Evolutionary conservation across 1,284 basidiomycete genomes (phyloP).

Genomic region (Trichosporon ovoides): DNA sequence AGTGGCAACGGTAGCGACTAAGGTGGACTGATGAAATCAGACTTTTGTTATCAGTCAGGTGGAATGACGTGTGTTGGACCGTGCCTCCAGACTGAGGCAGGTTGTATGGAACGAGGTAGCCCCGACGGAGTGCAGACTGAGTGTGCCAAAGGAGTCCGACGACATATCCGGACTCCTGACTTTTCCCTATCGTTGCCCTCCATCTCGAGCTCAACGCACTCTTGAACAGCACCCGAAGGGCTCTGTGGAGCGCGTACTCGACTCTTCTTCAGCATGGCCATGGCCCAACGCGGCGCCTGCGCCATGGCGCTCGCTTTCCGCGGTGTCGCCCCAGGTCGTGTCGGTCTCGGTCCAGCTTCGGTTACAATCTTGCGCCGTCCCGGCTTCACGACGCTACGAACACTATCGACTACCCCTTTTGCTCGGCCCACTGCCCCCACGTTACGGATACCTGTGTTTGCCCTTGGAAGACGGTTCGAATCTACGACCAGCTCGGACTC

Average conservation of each 20-base stretch:
- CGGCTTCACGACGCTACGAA: constrained; percentile 2
- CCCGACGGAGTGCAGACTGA: neutral
- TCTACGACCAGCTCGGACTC: neutral
- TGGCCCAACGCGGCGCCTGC: constrained; percentile 6
- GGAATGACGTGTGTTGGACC: neutral
- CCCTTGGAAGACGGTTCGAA: neutral
- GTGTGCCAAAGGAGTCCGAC: neutral
- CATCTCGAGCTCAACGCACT: constrained; percentile 4
- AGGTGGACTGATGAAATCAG: constrained; percentile 6
- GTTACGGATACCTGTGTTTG: neutral
- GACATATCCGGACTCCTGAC: neutral
- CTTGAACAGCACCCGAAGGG: constrained; percentile 4
- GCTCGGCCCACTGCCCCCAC: neutral
- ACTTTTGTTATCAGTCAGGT: constrained; percentile 1
- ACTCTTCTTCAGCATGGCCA: constrained; percentile 1
- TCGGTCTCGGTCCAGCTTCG: constrained; percentile 1
- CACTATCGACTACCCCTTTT: constrained; percentile 1
- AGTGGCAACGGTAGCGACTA: neutral
- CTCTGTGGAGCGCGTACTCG: constrained; percentile 6
- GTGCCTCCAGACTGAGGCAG: neutral
- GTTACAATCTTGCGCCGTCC: neutral
- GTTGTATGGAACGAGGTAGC: neutral
- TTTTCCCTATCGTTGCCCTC: constrained; percentile 7
- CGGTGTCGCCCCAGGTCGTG: constrained; percentile 1
- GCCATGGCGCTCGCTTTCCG: constrained; percentile 3